Percentiles rank a stretch among this genome's conserved stretches.
These are phyloP conservation scores for Globisporangium paroecandrum DNA, from an alignment of 352 stramenopile genomes.

Conservation along the genomic window DNA sequence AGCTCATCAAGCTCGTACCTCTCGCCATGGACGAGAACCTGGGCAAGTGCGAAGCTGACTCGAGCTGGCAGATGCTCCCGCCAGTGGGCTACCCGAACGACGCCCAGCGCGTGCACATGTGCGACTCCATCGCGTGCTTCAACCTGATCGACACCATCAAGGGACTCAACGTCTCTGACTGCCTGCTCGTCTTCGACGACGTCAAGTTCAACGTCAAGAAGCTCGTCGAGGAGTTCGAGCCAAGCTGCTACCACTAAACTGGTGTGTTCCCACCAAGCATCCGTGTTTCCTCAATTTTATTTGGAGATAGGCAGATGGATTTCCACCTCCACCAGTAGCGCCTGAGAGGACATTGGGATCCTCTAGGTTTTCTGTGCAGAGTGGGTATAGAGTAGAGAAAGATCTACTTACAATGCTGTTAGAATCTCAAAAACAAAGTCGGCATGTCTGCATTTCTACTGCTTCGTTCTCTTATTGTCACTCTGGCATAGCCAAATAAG, in stretches of 20 bases:
- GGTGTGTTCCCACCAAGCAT: background rate
- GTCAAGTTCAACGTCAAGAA: conserved; percentile 32
- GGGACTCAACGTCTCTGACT: conserved; percentile 24
- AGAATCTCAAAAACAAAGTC: background rate
- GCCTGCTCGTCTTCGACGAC: conserved; percentile 25
- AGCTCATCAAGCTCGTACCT: conserved; percentile 17
- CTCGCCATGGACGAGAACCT: conserved; percentile 13
- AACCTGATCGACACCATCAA: conserved; percentile 24
- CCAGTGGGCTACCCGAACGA: conserved; percentile 21
- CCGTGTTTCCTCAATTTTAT: background rate
- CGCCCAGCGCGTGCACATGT: conserved; percentile 27
- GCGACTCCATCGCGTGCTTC: conserved; percentile 23
- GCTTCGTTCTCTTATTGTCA: background rate
- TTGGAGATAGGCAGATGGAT: background rate
- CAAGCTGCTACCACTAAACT: conserved; percentile 22
- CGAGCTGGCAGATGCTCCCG: conserved; percentile 31
- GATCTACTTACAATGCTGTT: background rate
- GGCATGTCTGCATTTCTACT: background rate
- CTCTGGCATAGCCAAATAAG: background rate
- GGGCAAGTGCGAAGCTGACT: conserved; percentile 22
- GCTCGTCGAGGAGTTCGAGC: conserved; percentile 29
- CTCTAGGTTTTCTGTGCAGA: background rate
- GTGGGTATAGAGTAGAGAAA: background rate
- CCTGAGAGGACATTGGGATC: conserved; percentile 1
- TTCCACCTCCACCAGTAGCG: background rate